Base-by-base conservation (phyloP, 345 rosid genomes). In the Stellera chamaejasme region DNA sequence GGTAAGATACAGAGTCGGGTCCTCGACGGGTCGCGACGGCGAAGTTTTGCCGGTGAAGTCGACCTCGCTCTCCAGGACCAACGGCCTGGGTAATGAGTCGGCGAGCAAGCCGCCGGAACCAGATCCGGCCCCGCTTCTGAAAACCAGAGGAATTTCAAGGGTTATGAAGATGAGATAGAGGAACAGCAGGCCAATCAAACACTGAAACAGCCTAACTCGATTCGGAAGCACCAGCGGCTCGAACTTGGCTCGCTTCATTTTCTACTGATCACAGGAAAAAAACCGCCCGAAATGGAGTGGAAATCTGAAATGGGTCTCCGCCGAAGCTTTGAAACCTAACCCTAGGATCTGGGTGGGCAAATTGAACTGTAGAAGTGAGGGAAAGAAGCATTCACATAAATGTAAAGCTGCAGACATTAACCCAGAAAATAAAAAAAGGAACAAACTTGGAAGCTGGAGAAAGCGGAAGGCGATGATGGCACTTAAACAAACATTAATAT, bases 141-240 rank as follows among this genome's bases (percentile, higher is more conserved):
- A 66, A 52, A 77, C 77, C 0, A 75, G 45, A 12, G 85, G 85
- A 53, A 80, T 65, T 66, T 77, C 75, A 23, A 75, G 70, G 75
- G 63, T 69, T 50, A 77, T 72, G 70, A 77, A 69, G 45, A 80
- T 69, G 36, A 80, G 63, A 45, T 69, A 80, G 13, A 80, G 46
- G 48, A 77, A 54, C 59, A 77, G 25, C 9, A 70, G 46, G 56
- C 67, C 70, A 72, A 75, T 67, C 23, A 72, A 45, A 23, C 69
- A 46, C 61, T 80, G 82, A 43, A 77, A 23, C 67, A 74, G 39
- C 32, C 68, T 56, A 54, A 80, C 60, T 48, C 85, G 76, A 70
- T 74, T 67, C 58, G 48, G 68, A 5, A 66, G 50, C 26, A 74
- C 15, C 23, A 69, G 27, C 59, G 75, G 50, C 12, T 74, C 78